Conservation (phyloP, 2,329 filamentous ascomycete genomes). For the Pseudonectria buxi region DNA sequence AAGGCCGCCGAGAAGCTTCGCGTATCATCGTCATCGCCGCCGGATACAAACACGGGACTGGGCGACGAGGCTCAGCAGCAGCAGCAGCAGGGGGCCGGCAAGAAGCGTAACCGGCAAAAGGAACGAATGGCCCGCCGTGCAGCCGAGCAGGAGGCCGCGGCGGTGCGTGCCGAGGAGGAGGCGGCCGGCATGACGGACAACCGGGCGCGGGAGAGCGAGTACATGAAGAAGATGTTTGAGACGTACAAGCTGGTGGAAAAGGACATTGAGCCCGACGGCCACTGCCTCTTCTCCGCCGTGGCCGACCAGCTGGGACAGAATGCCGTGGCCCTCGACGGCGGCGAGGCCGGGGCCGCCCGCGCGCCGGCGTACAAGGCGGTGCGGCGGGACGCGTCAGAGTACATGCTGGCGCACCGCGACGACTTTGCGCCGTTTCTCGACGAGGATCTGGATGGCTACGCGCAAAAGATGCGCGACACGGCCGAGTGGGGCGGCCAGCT, state of each 20-base stretch:
- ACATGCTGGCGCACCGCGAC: slow-evolving; percentile 65
- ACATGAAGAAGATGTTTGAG: slow-evolving; percentile 63
- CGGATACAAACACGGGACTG: not conserved
- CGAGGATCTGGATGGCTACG: slow-evolving; percentile 67
- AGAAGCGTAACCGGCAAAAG: slow-evolving; percentile 86
- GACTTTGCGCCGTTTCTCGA: slow-evolving; percentile 86
- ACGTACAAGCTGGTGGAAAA: slow-evolving; percentile 62
- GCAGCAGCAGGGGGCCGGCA: slow-evolving; percentile 30
- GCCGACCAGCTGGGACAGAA: slow-evolving; percentile 68
- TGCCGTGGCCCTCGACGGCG: slow-evolving; percentile 34
- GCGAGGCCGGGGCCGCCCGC: slow-evolving; percentile 14
- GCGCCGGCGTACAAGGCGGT: slow-evolving; percentile 56
- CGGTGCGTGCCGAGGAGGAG: slow-evolving; percentile 64
- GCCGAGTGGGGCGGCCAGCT: slow-evolving; percentile 95
- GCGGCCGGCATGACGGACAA: slow-evolving; percentile 68
- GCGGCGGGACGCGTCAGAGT: slow-evolving; percentile 65
- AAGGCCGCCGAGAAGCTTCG: slow-evolving; percentile 17
- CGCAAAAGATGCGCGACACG: slow-evolving; percentile 71
- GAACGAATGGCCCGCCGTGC: slow-evolving; percentile 83
- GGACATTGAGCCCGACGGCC: slow-evolving; percentile 81
- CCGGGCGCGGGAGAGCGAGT: slow-evolving; percentile 60
- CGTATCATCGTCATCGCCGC: slow-evolving; percentile 3
- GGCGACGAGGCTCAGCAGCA: slow-evolving; percentile 5
- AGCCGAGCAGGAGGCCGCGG: slow-evolving; percentile 69
- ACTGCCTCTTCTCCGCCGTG: slow-evolving; percentile 89